Evolutionary conservation across 768 basidiomycete genomes (phyloP), one percentile per base, ranked within the genome.

Genomic region (Termitomyces sp.): DNA sequence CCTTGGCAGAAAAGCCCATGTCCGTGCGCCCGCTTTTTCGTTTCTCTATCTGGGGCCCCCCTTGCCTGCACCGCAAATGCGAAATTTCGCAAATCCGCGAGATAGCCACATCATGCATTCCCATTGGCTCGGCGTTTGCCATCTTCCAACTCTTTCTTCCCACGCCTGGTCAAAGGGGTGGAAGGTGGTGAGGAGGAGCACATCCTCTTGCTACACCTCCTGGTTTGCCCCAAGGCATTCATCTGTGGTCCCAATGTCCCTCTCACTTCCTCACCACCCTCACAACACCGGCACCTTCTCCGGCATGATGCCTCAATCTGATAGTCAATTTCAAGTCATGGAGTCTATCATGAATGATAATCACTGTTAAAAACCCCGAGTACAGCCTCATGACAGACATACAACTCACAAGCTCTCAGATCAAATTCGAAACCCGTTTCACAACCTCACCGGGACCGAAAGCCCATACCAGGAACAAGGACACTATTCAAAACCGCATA

Each of bases 111-210:
- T 65, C 42, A 13, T n/a, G 47, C 55, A 0, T 52, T 64, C 63
- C 61, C 42, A 73, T 73, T 73, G 72, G 72, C 58, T 62, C 72
- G 71, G 72, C 70, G 44, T 59, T 69, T 68, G 56, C 72, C 72
- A 71, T 71, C 70, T 70, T 72, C 71, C 68, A 64, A n/a, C 44
- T 11, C 6, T 29, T 18, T 23, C 4, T 53, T 59, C 57, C 56
- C 59, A 57, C 59, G 53, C 51, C 22, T 23, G n/a, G n/a, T n/a
- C n/a, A n/a, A n/a, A n/a, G n/a, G n/a, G n/a, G n/a, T n/a, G 36
- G 45, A 52, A 54, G 53, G 18, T 46, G 42, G 3, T 16, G 44
- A 41, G 45, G 45, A 54, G 53, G 53, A 48, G 44, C 10, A 53
- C 52, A 53, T 43, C 25, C 16, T n/a, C n/a, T n/a, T n/a, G n/a